Evolutionary conservation across 768 basidiomycete genomes (phyloP), one percentile per base, ranked within the genome.

Genomic region (Xerocomus brunneocitrinus): DNA sequence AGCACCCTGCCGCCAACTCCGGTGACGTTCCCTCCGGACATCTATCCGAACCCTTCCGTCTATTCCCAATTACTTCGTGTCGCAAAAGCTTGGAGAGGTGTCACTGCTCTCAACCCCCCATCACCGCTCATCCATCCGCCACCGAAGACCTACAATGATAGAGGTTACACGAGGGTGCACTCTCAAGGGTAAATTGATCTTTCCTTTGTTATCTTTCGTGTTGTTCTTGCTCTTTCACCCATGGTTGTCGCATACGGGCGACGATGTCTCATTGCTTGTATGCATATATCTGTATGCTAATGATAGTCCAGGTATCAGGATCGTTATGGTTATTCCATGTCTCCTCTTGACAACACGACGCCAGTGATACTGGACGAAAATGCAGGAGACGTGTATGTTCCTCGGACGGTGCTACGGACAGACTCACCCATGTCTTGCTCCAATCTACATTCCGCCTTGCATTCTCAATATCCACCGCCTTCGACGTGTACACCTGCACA

Each of bases 71-170:
- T 88, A 2, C 74, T 77, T n/a, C 71, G 73, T n/a, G 78, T 81
- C 16, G 85, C 86, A 10, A 74, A 78, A 22, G 70, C 76, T 16
- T 89, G 85, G 86, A 72, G 87, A 8, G 86, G 87, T 2, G 71
- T 88, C 30, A 79, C 81, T n/a, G 85, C 85, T 7, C 69, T 82
- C 55, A 68, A 69, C 24, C 62, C 69, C 3, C 62, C 66, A 0
- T 60, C 57, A 9, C 56, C 64, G 5, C 49, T 59, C 31, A 13
- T 40, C 8, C 42, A 54, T 9, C 56, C 56, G 1, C 67, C 67
- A 34, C 64, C 64, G 43, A 68, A 35, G 42, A 58, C 60, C 0
- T 67, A 62, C 49, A 32, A 31, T 28, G 65, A 67, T 32, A 45
- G 50, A 48, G 59, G 42, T 27, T 67, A 59, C 24, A 47, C 54